These are phyloP conservation scores for Tolypocladium album DNA, from an alignment of 2,329 filamentous ascomycete genomes.

Conservation along the genomic window DNA sequence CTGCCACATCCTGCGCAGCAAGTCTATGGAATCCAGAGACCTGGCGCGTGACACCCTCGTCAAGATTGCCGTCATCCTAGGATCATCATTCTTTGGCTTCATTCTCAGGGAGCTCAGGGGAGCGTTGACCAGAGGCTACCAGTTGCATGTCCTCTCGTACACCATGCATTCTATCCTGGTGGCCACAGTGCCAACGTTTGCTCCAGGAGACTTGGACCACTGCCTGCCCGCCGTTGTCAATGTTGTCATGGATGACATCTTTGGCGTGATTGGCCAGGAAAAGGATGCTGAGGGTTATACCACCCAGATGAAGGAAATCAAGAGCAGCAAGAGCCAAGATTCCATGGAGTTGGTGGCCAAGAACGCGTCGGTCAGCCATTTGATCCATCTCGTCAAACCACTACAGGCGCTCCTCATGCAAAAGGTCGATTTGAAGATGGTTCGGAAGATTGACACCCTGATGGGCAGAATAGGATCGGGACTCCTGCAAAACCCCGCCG, in stretches of 20 bases:
- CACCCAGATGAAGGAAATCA: constrained; percentile 94
- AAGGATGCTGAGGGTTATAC: constrained; percentile 96
- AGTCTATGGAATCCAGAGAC: constrained; percentile 79
- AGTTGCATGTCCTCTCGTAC: constrained; percentile 89
- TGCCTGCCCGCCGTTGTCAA: constrained; percentile 68
- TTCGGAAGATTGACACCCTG: constrained; percentile 84
- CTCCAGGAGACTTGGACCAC: constrained; percentile 80
- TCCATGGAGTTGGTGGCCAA: constrained; percentile 89
- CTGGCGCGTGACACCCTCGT: constrained; percentile 81
- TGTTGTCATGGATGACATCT: constrained; percentile 95
- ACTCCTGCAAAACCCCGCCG: constrained; percentile 68
- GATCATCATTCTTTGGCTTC: constrained; percentile 77
- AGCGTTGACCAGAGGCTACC: constrained; percentile 76
- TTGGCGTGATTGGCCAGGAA: constrained; percentile 83
- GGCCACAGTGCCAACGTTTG: constrained; percentile 58
- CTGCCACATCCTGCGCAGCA: constrained; percentile 83
- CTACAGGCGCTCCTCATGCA: constrained; percentile 71
- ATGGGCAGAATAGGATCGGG: constrained; percentile 75
- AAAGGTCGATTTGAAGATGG: constrained; percentile 71
- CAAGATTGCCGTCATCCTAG: constrained; percentile 72
- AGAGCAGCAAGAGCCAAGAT: constrained; percentile 95
- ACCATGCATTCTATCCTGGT: constrained; percentile 89
- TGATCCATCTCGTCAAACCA: constrained; percentile 68
- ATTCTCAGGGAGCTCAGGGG: constrained; percentile 84
- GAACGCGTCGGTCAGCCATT: constrained; percentile 62